Percentiles rank a stretch among this genome's conserved stretches.
Evolutionary conservation across 2,329 filamentous ascomycete species (phyloP).

Genomic region (Aaosphaeria arxii): DNA sequence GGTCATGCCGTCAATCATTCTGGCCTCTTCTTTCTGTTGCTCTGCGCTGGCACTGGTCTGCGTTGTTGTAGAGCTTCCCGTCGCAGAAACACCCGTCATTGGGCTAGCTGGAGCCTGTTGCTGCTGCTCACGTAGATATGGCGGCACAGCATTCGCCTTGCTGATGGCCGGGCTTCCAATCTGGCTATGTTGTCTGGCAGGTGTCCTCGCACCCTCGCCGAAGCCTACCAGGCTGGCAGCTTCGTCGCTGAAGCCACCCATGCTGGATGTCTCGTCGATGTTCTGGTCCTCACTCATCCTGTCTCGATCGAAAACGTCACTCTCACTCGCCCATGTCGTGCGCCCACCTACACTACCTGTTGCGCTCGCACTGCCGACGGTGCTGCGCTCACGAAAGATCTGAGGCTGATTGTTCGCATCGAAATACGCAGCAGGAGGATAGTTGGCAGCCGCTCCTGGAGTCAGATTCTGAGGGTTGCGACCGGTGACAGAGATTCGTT

Average conservation of each 20-base stretch:
- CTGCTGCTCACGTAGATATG: slow-evolving; percentile 30
- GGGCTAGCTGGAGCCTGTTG: slow-evolving; percentile 17
- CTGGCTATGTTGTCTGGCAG: slow-evolving; percentile 57
- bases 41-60: slow-evolving; percentile 29
- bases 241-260: slow-evolving; percentile 82
- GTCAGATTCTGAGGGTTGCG: slow-evolving; percentile 46
- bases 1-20: slow-evolving; percentile 46
- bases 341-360: slow-evolving; percentile 73
- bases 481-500: slow-evolving; percentile 77
- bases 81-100: slow-evolving; percentile 27
- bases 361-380: slow-evolving; percentile 85
- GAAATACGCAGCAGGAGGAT: slow-evolving; percentile 64
- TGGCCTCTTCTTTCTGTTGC: slow-evolving; percentile 39
- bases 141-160: slow-evolving; percentile 35
- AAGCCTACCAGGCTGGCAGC: slow-evolving; percentile 85
- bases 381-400: slow-evolving; percentile 74
- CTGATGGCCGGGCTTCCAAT: slow-evolving; percentile 75
- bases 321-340: slow-evolving; percentile 66
- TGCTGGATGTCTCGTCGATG: slow-evolving; percentile 56
- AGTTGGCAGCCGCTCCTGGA: slow-evolving; percentile 39
- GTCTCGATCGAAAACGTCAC: slow-evolving; percentile 61
- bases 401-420: slow-evolving; percentile 67
- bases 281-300: slow-evolving; percentile 67
- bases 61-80: slow-evolving; percentile 25
- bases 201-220: slow-evolving; percentile 75